Percentiles rank a stretch among this genome's conserved stretches.
These are phyloP conservation scores for Russula virescens DNA, from an alignment of 768 basidiomycete genomes.

Conservation along the genomic window DNA sequence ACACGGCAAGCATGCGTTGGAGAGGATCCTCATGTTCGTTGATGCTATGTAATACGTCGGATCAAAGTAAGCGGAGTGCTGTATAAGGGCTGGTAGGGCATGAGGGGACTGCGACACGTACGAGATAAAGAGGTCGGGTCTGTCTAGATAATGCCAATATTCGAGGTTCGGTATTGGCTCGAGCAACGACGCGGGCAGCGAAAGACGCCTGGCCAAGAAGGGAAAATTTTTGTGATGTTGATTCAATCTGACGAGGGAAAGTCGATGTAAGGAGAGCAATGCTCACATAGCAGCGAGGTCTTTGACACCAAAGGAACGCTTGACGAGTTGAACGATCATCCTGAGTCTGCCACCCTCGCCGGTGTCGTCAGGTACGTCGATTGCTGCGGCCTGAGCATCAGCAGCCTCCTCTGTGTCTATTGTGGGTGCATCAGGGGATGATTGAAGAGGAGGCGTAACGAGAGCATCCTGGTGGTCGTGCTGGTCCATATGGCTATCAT, in stretches of 20 bases:
- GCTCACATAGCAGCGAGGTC: slow-evolving; percentile 90
- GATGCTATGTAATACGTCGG: slow-evolving; percentile 54
- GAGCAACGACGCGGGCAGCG: slow-evolving; percentile 85
- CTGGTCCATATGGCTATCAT: background rate
- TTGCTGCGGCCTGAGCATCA: slow-evolving; percentile 15
- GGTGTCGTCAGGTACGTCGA: slow-evolving; percentile 38
- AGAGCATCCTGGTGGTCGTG: background rate
- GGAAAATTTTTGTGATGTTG: background rate
- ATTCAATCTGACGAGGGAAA: slow-evolving; percentile 8
- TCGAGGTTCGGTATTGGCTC: slow-evolving; percentile 95
- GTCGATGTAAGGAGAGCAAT: background rate
- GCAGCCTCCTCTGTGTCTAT: background rate
- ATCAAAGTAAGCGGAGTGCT: background rate
- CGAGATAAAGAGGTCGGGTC: slow-evolving; percentile 89
- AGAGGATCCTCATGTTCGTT: slow-evolving; percentile 92
- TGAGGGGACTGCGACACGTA: slow-evolving; percentile 40
- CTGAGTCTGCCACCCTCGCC: slow-evolving; percentile 90
- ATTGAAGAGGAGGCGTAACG: background rate
- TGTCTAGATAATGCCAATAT: slow-evolving; percentile 91
- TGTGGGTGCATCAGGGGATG: background rate
- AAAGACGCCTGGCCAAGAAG: slow-evolving; percentile 64
- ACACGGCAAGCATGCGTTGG: slow-evolving; percentile 87
- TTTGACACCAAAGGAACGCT: slow-evolving; percentile 88
- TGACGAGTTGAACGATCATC: slow-evolving; percentile 88
- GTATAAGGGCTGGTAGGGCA: background rate